Percentiles rank a stretch among this genome's conserved stretches.
These are phyloP conservation scores for Escallonia rubra DNA, from an alignment of 129 eudicot species.

Conservation along the genomic window DNA sequence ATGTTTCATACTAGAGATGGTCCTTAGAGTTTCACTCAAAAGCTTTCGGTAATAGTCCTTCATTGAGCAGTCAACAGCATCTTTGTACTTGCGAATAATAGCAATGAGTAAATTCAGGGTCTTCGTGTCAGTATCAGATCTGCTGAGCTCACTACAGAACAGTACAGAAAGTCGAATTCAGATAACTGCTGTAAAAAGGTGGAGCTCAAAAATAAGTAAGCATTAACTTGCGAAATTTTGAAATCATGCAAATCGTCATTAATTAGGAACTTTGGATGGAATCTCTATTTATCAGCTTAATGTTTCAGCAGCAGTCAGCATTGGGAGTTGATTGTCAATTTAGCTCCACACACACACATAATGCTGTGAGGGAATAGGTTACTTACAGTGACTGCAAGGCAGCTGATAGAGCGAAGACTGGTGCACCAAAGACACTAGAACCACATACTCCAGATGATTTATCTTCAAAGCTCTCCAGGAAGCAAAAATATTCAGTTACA, in stretches of 20 bases:
- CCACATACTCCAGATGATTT: slow-evolving; percentile 23
- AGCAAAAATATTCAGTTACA: slow-evolving; percentile 50
- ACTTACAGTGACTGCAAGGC: slow-evolving; percentile 78
- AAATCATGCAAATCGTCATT: too few species aligned
- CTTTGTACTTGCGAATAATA: slow-evolving; percentile 41
- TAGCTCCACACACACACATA: background rate
- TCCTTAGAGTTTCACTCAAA: slow-evolving; percentile 54
- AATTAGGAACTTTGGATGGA: background rate
- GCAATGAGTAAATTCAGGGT: slow-evolving; percentile 50
- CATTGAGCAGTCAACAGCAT: slow-evolving; percentile 23
- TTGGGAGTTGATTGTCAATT: too few species aligned
- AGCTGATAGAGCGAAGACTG: slow-evolving; percentile 64
- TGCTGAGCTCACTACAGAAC: slow-evolving; percentile 54
- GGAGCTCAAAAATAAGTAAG: too few species aligned
- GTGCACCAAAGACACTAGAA: slow-evolving; percentile 52
- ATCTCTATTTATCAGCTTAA: background rate
- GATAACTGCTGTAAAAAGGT: too few species aligned
- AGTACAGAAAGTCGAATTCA: background rate
- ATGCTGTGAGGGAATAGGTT: background rate
- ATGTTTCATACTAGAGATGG: slow-evolving; percentile 65
- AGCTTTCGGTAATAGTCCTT: slow-evolving; percentile 50
- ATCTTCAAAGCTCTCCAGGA: slow-evolving; percentile 48
- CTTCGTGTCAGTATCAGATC: slow-evolving; percentile 64
- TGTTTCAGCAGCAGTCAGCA: background rate
- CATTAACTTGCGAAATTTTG: too few species aligned